Evolutionary conservation across 2,329 filamentous ascomycete genomes (phyloP).

Genomic region (Fusarium odoratissimum): DNA sequence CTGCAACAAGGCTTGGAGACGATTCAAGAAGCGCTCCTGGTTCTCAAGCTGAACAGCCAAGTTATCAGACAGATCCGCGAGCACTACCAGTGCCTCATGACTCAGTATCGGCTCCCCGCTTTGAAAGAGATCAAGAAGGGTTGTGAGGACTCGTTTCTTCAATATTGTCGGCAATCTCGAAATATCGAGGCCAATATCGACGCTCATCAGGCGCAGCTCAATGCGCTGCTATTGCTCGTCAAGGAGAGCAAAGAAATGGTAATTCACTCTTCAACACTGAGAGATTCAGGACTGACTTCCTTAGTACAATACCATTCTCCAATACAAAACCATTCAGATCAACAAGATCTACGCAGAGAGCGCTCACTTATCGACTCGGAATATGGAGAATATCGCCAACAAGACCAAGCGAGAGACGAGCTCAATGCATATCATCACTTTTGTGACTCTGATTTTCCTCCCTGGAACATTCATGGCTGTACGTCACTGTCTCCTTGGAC

Average conservation of each 20-base stretch:
- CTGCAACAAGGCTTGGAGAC: conserved; percentile 14
- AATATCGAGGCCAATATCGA: conserved; percentile 12
- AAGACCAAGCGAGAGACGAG: conserved; percentile 34
- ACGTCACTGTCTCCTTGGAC: not conserved
- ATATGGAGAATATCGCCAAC: conserved; percentile 33
- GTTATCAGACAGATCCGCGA: conserved; percentile 25
- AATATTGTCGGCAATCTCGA: not conserved
- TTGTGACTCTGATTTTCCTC: conserved; percentile 30
- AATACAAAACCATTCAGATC: conserved; percentile 18
- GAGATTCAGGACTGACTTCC: not conserved
- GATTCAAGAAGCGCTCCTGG: conserved; percentile 19
- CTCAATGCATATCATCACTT: conserved; percentile 33
- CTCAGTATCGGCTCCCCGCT: not conserved
- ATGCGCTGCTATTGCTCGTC: conserved; percentile 2
- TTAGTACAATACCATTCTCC: conserved; percentile 27
- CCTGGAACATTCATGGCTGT: conserved; percentile 37
- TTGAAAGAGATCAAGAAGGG: not conserved
- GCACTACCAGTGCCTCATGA: conserved; percentile 18
- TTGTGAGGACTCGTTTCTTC: not conserved
- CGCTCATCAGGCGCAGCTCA: conserved; percentile 8
- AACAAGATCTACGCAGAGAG: conserved; percentile 30
- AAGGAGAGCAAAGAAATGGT: conserved; percentile 27
- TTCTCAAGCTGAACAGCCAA: conserved; percentile 24
- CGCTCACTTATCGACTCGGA: conserved; percentile 16
- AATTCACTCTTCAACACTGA: not conserved